A percentile compares a stretch with the other conserved stretches of the same genome.
Evolutionary conservation across 345 rosid species (phyloP).

Genomic region (Populus deltoides): DNA sequence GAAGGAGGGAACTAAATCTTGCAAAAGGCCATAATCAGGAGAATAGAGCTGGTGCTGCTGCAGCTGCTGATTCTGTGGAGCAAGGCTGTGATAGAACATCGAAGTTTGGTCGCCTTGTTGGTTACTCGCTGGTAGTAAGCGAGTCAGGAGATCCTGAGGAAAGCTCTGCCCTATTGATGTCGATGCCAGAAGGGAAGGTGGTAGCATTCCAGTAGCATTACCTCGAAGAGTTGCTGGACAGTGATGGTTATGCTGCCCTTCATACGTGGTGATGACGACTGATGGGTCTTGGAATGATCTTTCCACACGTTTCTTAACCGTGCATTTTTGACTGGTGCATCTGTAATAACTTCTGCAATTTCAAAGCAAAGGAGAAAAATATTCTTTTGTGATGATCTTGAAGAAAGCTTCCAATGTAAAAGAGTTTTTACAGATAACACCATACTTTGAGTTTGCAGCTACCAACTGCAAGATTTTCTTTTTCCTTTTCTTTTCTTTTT

Average conservation of each 20-base stretch:
- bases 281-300: conserved; percentile 85
- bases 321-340: conserved; percentile 86
- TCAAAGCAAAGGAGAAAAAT: background rate
- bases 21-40: conserved; percentile 34
- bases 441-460: background rate
- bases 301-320: conserved; percentile 88
- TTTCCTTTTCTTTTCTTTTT: too few species aligned
- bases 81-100: conserved; percentile 12
- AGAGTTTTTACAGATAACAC: background rate
- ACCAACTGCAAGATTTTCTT: background rate
- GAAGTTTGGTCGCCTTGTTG: conserved; percentile 11
- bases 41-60: conserved; percentile 12
- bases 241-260: conserved; percentile 85
- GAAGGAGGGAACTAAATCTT: conserved; percentile 36
- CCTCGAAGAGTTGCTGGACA: conserved; percentile 70
- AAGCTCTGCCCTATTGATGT: conserved; percentile 16
- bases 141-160: conserved; percentile 14
- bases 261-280: conserved; percentile 84
- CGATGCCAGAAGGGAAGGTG: conserved; percentile 30
- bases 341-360: conserved; percentile 77
- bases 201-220: conserved; percentile 43
- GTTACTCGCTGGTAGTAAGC: conserved; percentile 21
- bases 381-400: background rate
- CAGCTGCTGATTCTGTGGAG: conserved; percentile 15
- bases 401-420: background rate